Base-by-base conservation (phyloP, 2,329 filamentous ascomycete species). In the Pseudocercospora eumusae region DNA sequence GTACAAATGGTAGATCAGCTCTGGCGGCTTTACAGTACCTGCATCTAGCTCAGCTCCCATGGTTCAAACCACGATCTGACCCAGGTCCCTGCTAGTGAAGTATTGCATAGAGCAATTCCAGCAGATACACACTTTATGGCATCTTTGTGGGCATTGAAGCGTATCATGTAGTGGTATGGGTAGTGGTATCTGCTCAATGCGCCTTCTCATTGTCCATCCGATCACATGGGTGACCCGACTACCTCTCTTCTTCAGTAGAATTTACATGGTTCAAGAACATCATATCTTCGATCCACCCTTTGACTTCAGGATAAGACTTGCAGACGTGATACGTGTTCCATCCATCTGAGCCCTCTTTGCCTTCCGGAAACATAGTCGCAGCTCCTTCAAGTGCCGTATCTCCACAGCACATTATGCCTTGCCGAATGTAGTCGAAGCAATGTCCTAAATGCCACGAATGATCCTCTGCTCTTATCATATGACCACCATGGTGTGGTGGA, bases 371-470 rank as follows among this genome's bases (percentile, higher is more conserved):
- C 54, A 55, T 61, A 11, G 59, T 61, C 28, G 54, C 59, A 25
- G 59, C 59, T 10, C 59, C 59, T n/a, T 61, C 59, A 10, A 61
- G n/a, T 28, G 59, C 59, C 21, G 59, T 61, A 31, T 61, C 59
- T 13, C 59, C 59, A 47, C 59, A 61, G 33, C 59, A 61, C 59
- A 61, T 61, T n/a, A 61, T 57, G 21, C 59, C 59, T 40, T 61
- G 59, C 4, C 59, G 53, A 11, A 61, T 61, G 31, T 61, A 61
- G 42, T 61, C 59, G 20, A 61, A 61, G 42, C 59, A 61, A 44
- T 61, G 59, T 6, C 59, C 59, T 31, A 61, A 45, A 53, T 61
- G 59, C 59, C 59, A 61, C 21, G 59, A 61, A 31, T 61, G 59
- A 45, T 61, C 59, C 11, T 61, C 44, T 15, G 13, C 53, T 57